These are phyloP conservation scores for Gossypium mustelinum DNA, from an alignment of 345 rosid species.

Conservation along the genomic window DNA sequence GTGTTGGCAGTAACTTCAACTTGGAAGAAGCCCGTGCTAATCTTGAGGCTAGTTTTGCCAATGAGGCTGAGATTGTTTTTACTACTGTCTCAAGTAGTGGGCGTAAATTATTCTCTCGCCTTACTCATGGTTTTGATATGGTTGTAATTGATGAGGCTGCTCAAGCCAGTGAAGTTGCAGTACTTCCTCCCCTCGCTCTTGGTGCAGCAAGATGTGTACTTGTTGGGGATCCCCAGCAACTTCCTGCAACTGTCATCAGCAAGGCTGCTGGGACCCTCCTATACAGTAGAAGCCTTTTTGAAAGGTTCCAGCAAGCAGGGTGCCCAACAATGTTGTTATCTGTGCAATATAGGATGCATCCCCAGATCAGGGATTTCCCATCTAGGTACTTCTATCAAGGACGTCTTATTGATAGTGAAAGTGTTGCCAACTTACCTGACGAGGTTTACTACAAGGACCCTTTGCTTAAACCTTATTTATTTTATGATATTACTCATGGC, in stretches of 20 bases:
- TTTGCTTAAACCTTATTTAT: slow-evolving; percentile 78
- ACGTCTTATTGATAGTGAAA: slow-evolving; percentile 94
- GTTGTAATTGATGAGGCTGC: slow-evolving; percentile 99
- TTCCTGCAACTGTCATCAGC: slow-evolving; percentile 98
- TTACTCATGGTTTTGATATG: slow-evolving; percentile 99
- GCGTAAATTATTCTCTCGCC: slow-evolving; percentile 90
- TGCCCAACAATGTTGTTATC: slow-evolving; percentile 94
- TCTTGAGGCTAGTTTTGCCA: slow-evolving; percentile 98
- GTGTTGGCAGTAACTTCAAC: slow-evolving; percentile 72
- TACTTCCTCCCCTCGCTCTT: slow-evolving; percentile 94
- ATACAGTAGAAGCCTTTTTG: slow-evolving; percentile 96
- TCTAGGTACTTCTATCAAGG: slow-evolving; percentile 94
- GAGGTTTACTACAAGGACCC: slow-evolving; percentile 85
- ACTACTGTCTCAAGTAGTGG: slow-evolving; percentile 99
- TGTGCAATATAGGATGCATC: slow-evolving; percentile 99
- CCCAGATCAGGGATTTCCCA: slow-evolving; percentile 95
- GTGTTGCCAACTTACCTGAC: slow-evolving; percentile 67
- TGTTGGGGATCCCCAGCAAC: slow-evolving; percentile 99
- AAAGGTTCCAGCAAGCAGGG: slow-evolving; percentile 97
- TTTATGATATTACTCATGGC: slow-evolving; percentile 87
- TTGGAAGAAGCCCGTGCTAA: slow-evolving; percentile 95
- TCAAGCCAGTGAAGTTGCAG: slow-evolving; percentile 94
- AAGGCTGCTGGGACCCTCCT: slow-evolving; percentile 95
- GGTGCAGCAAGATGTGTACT: slow-evolving; percentile 98
- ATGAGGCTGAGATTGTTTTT: slow-evolving; percentile 99